Evolutionary conservation across 805 yeast genomes (phyloP).

Genomic region (Komagataella populi): DNA sequence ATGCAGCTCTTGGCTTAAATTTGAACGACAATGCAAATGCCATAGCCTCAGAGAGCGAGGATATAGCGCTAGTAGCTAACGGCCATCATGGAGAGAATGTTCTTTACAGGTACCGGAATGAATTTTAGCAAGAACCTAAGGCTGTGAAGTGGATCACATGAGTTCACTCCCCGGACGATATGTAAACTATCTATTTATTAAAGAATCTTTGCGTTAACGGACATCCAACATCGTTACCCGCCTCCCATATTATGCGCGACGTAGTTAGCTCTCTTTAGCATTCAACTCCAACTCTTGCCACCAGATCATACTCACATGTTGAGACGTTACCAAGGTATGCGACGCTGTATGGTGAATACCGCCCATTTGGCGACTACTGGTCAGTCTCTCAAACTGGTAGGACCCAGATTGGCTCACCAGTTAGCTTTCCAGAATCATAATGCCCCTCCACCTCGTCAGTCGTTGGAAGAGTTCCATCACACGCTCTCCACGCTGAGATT

Average conservation of each 20-base stretch:
- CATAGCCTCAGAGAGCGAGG: conserved; percentile 18
- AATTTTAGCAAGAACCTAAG: conserved; percentile 4
- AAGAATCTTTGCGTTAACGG: background rate
- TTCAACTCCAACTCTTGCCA: background rate
- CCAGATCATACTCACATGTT: background rate
- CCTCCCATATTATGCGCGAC: background rate
- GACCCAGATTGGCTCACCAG: background rate
- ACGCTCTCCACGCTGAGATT: background rate
- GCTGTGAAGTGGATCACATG: background rate
- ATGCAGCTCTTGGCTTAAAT: conserved; percentile 14
- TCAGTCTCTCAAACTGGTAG: background rate
- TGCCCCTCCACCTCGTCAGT: background rate
- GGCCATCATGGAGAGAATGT: conserved; percentile 20
- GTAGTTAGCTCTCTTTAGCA: background rate
- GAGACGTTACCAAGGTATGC: background rate
- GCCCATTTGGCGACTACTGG: background rate
- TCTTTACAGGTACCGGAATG: conserved; percentile 15
- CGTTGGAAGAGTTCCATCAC: background rate
- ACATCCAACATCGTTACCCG: background rate
- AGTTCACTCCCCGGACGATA: background rate
- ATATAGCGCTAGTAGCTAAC: conserved; percentile 18
- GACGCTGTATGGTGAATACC: background rate
- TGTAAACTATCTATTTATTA: background rate
- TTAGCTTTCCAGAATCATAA: background rate
- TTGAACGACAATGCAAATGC: conserved; percentile 17